Percentiles rank a stretch among this genome's conserved stretches.
phyloP scores from a whole-genome alignment of 2,329 filamentous ascomycete species.

The Mollisiaceae sp. region DNA sequence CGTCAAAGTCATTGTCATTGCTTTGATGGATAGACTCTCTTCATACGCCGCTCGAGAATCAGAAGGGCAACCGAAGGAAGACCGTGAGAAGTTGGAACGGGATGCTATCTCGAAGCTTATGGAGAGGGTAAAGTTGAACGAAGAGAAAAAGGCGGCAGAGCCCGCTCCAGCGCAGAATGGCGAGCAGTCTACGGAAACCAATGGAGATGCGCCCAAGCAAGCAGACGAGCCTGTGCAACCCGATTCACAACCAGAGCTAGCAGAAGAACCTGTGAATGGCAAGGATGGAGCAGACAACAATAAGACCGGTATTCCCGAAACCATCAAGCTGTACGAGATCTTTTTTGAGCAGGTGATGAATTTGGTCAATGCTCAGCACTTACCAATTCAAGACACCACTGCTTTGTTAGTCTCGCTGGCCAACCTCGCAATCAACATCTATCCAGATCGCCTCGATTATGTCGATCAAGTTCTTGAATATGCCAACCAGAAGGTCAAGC shows the following conservation, averaged over 20 bases:
- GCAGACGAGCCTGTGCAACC: conserved; percentile 48
- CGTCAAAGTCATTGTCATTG: conserved; percentile 96
- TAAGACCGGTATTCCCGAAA: conserved; percentile 65
- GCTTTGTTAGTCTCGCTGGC: conserved; percentile 91
- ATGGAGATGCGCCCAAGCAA: conserved; percentile 39
- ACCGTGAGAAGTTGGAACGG: conserved; percentile 79
- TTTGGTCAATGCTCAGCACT: conserved; percentile 85
- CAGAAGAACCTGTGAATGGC: conserved; percentile 30
- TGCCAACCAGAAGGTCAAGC: conserved; percentile 82
- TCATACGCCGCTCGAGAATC: conserved; percentile 92
- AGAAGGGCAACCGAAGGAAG: conserved; percentile 70
- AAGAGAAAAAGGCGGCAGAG: conserved; percentile 49
- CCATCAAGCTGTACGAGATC: conserved; percentile 92
- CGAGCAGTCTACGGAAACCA: conserved; percentile 44
- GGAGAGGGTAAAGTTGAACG: conserved; percentile 75
- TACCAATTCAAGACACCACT: conserved; percentile 94
- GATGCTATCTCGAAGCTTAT: conserved; percentile 81
- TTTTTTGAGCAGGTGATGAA: conserved; percentile 97
- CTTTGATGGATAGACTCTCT: conserved; percentile 94
- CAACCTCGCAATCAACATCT: conserved; percentile 94
- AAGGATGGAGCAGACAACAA: conserved; percentile 47
- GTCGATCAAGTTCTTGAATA: conserved; percentile 93
- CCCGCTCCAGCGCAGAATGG: conserved; percentile 37
- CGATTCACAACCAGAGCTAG: conserved; percentile 48
- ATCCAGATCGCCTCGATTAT: conserved; percentile 90